Evolutionary conservation across 306 rosid species (phyloP), one percentile per base, ranked within the genome.

Genomic region (Rosa chinensis): DNA sequence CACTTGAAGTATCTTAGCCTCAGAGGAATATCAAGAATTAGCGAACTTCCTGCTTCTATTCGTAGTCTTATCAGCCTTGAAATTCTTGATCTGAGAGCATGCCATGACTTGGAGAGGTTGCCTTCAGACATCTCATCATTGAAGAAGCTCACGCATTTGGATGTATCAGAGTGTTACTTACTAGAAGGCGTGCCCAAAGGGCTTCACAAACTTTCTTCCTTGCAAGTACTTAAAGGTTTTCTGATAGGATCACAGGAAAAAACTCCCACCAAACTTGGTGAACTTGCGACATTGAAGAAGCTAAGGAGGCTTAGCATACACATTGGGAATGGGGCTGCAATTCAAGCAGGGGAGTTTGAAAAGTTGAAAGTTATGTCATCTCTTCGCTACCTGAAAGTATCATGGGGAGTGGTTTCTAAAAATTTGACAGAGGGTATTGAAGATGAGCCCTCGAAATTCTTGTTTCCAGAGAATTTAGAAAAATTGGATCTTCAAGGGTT

Each of bases 191-290:
- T 82, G 83, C 90, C 90, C 0, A 82, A 50, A 49, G 90, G 85
- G 23, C 21, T 87, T 9, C 58, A 64, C 1, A 70, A 71, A 5
- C 86, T 87, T 25, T 4, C 42, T 1, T 79, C 79, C 2, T 78
- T 87, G 7, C 85, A 84, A 85, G 86, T 82, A 0, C 81, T 87
- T 4, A 85, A 87, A 45, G 90, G 90, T 11, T 87, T 87, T 70
- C 47, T 84, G 1, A 61, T 84, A 8, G 86, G 14, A 4, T 44
- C 28, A 66, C 1, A 28, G 28, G 11, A 2, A 43, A 47, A 53
- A 21, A 43, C 56, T 50, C 64, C 81, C 35, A 55, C 78, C 28
- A 64, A 49, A 55, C 40, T 87, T 5, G 6, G 35, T 0, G 62
- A 74, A 10, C 80, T 84, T 12, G 5, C 0, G 16, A 25, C 4